phyloP scores from a whole-genome alignment of 768 basidiomycete species.

The Termitomyces sp. region DNA sequence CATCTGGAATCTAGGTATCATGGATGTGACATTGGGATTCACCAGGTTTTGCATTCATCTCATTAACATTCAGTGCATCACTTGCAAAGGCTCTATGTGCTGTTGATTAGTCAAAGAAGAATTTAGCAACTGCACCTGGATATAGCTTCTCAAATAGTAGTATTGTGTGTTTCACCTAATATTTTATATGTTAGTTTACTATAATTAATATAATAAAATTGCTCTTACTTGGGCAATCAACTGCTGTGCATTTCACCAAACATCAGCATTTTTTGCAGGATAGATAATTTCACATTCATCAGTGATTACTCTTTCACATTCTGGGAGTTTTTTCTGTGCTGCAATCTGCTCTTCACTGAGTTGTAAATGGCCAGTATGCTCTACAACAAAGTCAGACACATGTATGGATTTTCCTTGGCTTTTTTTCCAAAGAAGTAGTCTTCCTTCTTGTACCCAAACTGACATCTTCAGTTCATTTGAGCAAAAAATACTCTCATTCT shows the following conservation, averaged over 20 bases:
- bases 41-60: slow-evolving; percentile 15
- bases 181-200: no score
- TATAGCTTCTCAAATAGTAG: not conserved
- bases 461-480: not conserved
- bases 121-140: slow-evolving; percentile 10
- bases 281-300: no score
- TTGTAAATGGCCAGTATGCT: not conserved
- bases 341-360: not conserved
- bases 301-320: no score
- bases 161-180: no score
- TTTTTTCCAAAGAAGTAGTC: not conserved
- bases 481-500: not conserved
- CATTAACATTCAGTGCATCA: no score
- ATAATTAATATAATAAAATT: no score
- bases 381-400: not conserved
- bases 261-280: no score
- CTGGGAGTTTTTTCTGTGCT: no score
- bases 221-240: no score
- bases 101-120: slow-evolving; percentile 16
- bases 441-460: not conserved
- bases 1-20: not conserved
- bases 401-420: not conserved
- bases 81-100: no score
- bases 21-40: not conserved
- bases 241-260: no score